Evolutionary conservation across 2,329 filamentous ascomycete genomes (phyloP).

Genomic region (Tolypocladium pustulatum): DNA sequence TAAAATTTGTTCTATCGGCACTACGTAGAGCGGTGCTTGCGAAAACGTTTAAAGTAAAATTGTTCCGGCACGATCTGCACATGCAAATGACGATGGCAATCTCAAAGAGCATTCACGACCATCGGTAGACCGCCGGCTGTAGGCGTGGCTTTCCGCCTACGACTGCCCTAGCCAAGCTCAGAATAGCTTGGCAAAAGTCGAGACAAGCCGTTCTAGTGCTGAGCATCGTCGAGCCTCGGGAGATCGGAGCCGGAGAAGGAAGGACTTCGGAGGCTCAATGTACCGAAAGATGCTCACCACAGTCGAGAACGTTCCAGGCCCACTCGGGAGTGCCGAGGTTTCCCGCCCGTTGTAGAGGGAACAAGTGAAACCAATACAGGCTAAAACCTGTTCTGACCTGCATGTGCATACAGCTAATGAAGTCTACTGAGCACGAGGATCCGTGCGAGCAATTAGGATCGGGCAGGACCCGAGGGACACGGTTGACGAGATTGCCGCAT

Average conservation of each 20-base stretch:
- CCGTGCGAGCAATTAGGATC: background rate
- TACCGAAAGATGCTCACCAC: background rate
- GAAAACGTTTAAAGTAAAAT: background rate
- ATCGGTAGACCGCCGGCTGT: background rate
- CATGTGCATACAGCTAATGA: background rate
- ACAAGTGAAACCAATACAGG: background rate
- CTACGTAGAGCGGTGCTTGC: background rate
- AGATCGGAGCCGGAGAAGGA: background rate
- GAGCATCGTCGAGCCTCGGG: background rate
- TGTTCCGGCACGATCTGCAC: background rate
- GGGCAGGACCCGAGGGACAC: background rate
- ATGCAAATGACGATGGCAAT: background rate
- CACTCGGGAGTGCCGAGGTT: background rate
- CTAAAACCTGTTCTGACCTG: background rate
- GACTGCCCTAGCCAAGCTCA: background rate
- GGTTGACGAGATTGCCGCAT: background rate
- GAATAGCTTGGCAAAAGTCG: background rate
- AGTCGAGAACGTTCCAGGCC: constrained; percentile 3
- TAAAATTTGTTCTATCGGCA: too few relatives aligned
- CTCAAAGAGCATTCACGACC: background rate
- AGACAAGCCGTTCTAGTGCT: background rate
- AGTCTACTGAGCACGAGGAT: too few relatives aligned
- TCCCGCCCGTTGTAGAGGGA: background rate
- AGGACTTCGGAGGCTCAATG: background rate
- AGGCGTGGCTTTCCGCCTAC: background rate